Base-by-base conservation (phyloP, 2,329 filamentous ascomycete species). In the Aurifilum marmelostoma region DNA sequence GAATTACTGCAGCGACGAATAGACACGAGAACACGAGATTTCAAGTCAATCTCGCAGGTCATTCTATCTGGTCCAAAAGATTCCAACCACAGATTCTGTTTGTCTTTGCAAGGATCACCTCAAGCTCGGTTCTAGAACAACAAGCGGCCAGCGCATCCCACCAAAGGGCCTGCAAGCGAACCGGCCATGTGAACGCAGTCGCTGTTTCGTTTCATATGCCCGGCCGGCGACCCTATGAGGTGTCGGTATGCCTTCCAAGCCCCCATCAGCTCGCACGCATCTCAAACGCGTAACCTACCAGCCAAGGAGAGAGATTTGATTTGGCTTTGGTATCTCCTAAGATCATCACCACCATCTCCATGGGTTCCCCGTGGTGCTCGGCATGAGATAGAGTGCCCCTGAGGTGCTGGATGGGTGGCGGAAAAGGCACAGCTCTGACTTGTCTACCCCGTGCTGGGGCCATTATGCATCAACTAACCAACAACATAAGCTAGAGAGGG, bases 201-300 rank as follows among this genome's bases (percentile, higher is more conserved):
- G 52, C 3, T 56, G 52, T 56, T 56, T 32, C 52, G 52, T 56
- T 56, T 56, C 52, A 56, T 18, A 29, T 56, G 52, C 24, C 24
- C 52, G 8, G 18, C 24, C 5, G 8, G 12, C 27, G 9, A 6
- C 6, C n/a, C 27, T 18, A 18, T 56, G 24, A 14, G 18, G 8
- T 56, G 7, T 14, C 27, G 12, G 32, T 16, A 18, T 29, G 12
- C 52, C 52, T 29, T 16, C 24, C 52, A 27, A 18, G 52, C 16
- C 52, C 14, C 52, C 24, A 18, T 27, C 52, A 32, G 24, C 52
- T 56, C 27, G 52, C 52, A 56, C 52, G 24, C 50, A 54, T 16
- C 24, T 54, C 50, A 54, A 29, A 54, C 50, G 32, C 27, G 27
- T 29, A 56, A 3, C 52, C 52, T 12, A 12, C 24, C 2, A n/a